Evolutionary conservation across 140 eudicot genomes (phyloP), one percentile per base, ranked within the genome.

Genomic region (Anethum foeniculum): DNA sequence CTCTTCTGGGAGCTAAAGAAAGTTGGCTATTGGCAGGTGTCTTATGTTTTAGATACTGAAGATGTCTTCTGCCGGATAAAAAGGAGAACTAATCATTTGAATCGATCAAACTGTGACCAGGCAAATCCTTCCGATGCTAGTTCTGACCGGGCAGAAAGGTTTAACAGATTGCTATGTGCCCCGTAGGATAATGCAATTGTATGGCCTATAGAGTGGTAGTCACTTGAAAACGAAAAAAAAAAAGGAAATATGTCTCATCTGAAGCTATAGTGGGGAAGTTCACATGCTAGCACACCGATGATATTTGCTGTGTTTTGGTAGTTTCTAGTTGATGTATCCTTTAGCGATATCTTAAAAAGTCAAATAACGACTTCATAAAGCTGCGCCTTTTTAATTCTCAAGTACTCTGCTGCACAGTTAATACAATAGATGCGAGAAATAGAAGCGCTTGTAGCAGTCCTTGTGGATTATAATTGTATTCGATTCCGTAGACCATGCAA

Each of bases 41-140:
- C 93, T 15, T 94, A 94, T 79, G 96, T 90, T 81, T 86, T 90
- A 71, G 98, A 86, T 80, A 90, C 98, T 12, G 98, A 92, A 87
- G 98, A 94, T 82, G 86, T 82, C 73, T 83, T 94, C 87, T 84
- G 85, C 80, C 85, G 94, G 75, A 79, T 21, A 77, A 88, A 80
- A 13, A 81, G 87, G 62, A 84, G 49, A 79, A 85, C 27, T 48
- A 77, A 77, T 78, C 41, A 78, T 82, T 78, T 32, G 60, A 82
- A 80, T 77, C 52, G 67, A 25, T 60, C 82, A 58, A 79, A 84
- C 58, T 28, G 39, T 77, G 92, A 85, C 82, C 83, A 11, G 58
- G 86, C 67, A 71, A 80, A 77, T 46, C 32, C 77, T 85, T 84
- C 87, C 71, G 80, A 82, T 80, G 89, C 85, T 76, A 12, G 25